Evolutionary conservation across 2,329 filamentous ascomycete genomes (phyloP).

Genomic region (Xylariales sp.): DNA sequence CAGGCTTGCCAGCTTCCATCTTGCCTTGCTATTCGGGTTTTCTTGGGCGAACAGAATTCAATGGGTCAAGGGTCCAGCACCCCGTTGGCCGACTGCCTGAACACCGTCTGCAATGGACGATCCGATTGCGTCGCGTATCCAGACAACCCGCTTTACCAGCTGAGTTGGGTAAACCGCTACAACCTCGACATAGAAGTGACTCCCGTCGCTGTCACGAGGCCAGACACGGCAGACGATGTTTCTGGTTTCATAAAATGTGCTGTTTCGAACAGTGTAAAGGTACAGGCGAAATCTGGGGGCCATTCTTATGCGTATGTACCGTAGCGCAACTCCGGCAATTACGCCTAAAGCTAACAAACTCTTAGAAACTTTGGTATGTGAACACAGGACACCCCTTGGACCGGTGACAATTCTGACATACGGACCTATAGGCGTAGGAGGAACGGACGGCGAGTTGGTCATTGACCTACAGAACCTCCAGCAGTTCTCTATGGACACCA

Average conservation of each 20-base stretch:
- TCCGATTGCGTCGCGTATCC: slow-evolving; percentile 43
- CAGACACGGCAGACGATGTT: slow-evolving; percentile 48
- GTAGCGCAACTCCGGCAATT: too few relatives aligned
- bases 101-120: slow-evolving; percentile 40
- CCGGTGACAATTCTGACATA: too few relatives aligned
- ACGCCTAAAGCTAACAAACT: slow-evolving; percentile 2
- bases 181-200: slow-evolving; percentile 46
- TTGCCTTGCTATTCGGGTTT: too few relatives aligned
- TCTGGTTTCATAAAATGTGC: slow-evolving; percentile 56
- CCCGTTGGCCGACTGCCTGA: slow-evolving; percentile 40
- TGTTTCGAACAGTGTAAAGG: slow-evolving; percentile 40
- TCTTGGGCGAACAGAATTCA: too few relatives aligned
- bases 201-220: slow-evolving; percentile 53
- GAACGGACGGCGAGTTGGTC: slow-evolving; percentile 44
- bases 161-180: slow-evolving; percentile 46
- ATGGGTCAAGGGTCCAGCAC: slow-evolving; percentile 42
- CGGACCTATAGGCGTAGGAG: slow-evolving; percentile 39
- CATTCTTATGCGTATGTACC: slow-evolving; percentile 55
- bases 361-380: slow-evolving; percentile 29
- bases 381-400: too few relatives aligned
- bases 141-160: slow-evolving; percentile 37
- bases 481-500: slow-evolving; percentile 46
- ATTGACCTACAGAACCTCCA: slow-evolving; percentile 52
- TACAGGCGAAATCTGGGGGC: slow-evolving; percentile 60
- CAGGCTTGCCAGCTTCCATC: too few relatives aligned